These are phyloP conservation scores for Globisporangium viniferum DNA, from an alignment of 352 stramenopile species.

Conservation along the genomic window DNA sequence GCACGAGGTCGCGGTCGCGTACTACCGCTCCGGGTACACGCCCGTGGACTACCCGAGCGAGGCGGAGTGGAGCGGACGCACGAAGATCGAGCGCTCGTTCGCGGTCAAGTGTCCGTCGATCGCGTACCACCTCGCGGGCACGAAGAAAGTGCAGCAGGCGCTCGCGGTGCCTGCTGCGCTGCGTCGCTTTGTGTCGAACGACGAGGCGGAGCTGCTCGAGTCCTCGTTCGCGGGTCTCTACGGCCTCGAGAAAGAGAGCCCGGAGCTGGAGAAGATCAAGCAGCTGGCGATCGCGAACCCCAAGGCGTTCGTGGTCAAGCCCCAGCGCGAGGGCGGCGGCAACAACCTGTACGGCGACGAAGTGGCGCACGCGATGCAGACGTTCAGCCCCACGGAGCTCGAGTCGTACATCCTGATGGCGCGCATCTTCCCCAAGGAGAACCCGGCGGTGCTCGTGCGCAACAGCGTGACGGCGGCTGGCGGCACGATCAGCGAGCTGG, in stretches of 20 bases:
- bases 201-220: constrained; percentile 72
- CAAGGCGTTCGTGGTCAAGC: constrained; percentile 94
- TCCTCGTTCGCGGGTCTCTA: constrained; percentile 95
- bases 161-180: constrained; percentile 83
- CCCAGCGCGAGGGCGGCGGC: constrained; percentile 96
- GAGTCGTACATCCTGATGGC: constrained; percentile 96
- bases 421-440: constrained; percentile 91
- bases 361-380: constrained; percentile 82
- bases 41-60: constrained; percentile 93
- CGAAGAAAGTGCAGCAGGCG: constrained; percentile 98
- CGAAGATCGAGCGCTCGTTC: constrained; percentile 86
- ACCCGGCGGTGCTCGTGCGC: constrained; percentile 73
- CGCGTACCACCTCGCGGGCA: constrained; percentile 95
- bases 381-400: constrained; percentile 65
- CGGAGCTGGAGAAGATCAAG: constrained; percentile 66
- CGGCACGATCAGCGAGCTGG: constrained; percentile 92
- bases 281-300: constrained; percentile 64
- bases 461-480: constrained; percentile 71
- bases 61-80: constrained; percentile 88
- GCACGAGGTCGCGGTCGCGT: constrained; percentile 91
- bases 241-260: constrained; percentile 85
- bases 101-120: constrained; percentile 96
- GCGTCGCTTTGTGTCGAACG: constrained; percentile 87
- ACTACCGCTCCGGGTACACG: constrained; percentile 96
- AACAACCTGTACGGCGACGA: constrained; percentile 97